Base-by-base conservation (phyloP, 129 eudicot genomes). In the Chrysanthemum seticuspe region DNA sequence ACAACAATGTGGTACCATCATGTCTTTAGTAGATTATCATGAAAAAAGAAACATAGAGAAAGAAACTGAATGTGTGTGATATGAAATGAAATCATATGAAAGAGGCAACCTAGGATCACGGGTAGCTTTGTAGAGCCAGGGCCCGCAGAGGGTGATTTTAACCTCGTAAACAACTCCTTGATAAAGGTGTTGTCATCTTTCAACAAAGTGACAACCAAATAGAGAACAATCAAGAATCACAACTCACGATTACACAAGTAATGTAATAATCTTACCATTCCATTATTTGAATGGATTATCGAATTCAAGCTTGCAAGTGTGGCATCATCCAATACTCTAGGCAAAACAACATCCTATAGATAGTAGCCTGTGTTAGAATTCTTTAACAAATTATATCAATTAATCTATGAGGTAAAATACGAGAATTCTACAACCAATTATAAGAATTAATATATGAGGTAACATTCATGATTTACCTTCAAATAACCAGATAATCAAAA, bases 81-180 rank as follows among this genome's bases (percentile, higher is more conserved):
- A 23, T 21, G 6, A 59, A 1, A 59, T 8, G 29, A 18, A 18
- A 21, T 31, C 13, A 11, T 9, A 23, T 59, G 29, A 21, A 59
- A 21, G 64, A 18, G 57, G 80, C n/a, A 73, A 94, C 99, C 99
- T 94, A 65, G 97, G 85, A 76, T 94, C 89, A 64, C 99, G 81
- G 50, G 97, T 94, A 78, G 99, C 99, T 86, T 90, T 94, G 82
- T 94, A 94, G 73, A 94, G 91, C 97, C 90, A 6, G 80, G 68
- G 29, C 86, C 79, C 31, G 78, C 81, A 64, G 76, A 73, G 75
- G 92, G 75, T 6, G 92, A 84, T 74, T 76, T 93, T 86, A 93
- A 59, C 83, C 81, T 90, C 16, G 83, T 80, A 89, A 93, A 89
- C 77, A 93, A 72, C 74, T 93, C 96, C 86, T 93, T 82, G 67